Base-by-base conservation (phyloP, 2,329 filamentous ascomycete genomes). In the Tothia fuscella region DNA sequence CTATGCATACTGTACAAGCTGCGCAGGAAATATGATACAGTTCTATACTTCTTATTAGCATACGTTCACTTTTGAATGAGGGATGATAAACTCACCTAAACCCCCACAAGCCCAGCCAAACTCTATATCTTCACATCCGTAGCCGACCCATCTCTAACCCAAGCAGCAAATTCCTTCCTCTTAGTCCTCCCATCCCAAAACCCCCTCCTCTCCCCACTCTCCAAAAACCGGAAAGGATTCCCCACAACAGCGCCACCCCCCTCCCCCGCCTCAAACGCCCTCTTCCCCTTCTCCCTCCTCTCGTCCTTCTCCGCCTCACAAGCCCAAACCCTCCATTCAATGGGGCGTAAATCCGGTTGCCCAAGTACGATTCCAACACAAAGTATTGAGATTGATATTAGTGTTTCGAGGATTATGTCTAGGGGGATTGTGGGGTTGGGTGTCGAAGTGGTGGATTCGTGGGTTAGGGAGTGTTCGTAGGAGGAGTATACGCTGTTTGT, bases 401-500 rank as follows among this genome's bases (percentile, higher is more conserved):
- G 68, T 1, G 88, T 87, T 63, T 98, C 91, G 51, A 93, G 72
- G 28, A 78, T 76, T 53, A 98, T 93, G 56, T 98, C 91, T 47
- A 83, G 64, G 0, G 91, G 89, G 2, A 96, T 71, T 21, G 42
- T 7, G 50, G 48, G 47, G 44, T 50, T n/a, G 48, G 46, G 21
- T 1, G 39, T 42, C 2, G 28, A 24, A 44, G 62, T 55, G 39
- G 60, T 3, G 70, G 59, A 20, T 64, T 32, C 66, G 51, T 79
- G 76, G 38, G 93, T 74, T 17, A 78, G 71, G 5, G 85, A 82
- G 65, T 94, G 84, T 65, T 98, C 91, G 62, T 94, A 83, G 35
- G 88, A 87, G 39, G 91, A 98, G 65, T 96, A 98, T 65, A 88
- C 93, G 49, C 91, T 98, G 57, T 41, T n/a, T n/a, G n/a, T n/a